Conservation (phyloP, 345 rosid species). For the Arabis hirsuta region DNA sequence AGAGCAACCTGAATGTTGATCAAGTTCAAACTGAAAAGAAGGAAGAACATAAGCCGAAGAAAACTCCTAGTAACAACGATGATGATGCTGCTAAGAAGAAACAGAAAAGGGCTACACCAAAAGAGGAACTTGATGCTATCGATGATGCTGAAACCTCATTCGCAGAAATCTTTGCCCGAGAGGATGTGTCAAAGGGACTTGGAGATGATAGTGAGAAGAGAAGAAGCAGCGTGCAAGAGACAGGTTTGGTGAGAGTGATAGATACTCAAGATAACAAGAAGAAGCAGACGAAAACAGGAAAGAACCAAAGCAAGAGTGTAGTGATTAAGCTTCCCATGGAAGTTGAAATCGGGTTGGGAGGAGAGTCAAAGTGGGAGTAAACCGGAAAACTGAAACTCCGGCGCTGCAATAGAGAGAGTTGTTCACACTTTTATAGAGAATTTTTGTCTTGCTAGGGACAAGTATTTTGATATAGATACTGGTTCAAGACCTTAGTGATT, state of each 20-base stretch:
- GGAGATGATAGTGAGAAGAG: conserved; percentile 34
- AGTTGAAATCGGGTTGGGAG: conserved; percentile 79
- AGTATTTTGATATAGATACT: not conserved
- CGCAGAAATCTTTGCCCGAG: conserved; percentile 53
- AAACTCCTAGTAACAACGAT: conserved; percentile 13
- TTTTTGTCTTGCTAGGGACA: not conserved
- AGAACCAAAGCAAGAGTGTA: conserved; percentile 41
- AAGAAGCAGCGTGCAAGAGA: conserved; percentile 38
- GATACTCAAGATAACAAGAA: conserved; percentile 48
- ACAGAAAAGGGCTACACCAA: conserved; percentile 42
- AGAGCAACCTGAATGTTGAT: conserved; percentile 24
- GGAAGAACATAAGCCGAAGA: conserved; percentile 9
- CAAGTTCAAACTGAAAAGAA: conserved; percentile 16
- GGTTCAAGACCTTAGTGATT: not conserved
- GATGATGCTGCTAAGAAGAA: conserved; percentile 40
- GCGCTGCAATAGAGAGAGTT: not conserved
- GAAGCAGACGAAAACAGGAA: conserved; percentile 50
- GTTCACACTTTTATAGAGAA: not conserved
- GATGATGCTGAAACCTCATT: conserved; percentile 71
- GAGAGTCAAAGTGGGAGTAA: conserved; percentile 71
- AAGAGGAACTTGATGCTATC: conserved; percentile 53
- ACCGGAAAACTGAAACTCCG: conserved; percentile 24
- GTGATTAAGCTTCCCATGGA: conserved; percentile 41
- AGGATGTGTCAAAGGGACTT: conserved; percentile 35
- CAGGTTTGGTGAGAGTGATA: conserved; percentile 35